Evolutionary conservation across 164 flowering plant species (phyloP).

Genomic region (Stephania yunnanensis): DNA sequence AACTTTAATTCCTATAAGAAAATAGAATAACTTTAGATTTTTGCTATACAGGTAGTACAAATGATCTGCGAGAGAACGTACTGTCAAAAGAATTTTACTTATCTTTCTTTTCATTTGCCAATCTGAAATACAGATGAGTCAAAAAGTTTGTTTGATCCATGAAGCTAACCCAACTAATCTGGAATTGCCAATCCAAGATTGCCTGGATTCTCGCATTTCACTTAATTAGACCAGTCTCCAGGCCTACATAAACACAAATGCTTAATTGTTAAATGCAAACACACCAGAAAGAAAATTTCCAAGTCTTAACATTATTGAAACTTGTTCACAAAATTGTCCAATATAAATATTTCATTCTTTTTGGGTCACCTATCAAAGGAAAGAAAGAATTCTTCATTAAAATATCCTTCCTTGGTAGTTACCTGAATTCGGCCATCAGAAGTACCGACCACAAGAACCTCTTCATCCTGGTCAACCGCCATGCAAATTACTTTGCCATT

Average conservation of each 20-base stretch:
- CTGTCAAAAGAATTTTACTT: background rate
- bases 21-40: background rate
- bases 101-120: background rate
- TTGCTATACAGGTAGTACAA: background rate
- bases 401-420: background rate
- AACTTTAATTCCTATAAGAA: no score
- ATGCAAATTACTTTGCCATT: constrained; percentile 47
- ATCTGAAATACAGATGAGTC: background rate
- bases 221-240: constrained; percentile 46
- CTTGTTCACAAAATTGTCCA: background rate
- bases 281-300: background rate
- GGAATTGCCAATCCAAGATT: no score
- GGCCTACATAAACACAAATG: constrained; percentile 36
- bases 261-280: background rate
- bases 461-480: constrained; percentile 49
- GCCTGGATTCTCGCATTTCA: background rate
- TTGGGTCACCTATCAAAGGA: background rate
- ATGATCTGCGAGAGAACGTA: background rate
- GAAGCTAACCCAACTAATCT: no score
- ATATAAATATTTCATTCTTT: background rate
- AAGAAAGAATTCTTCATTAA: background rate
- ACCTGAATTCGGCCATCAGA: constrained; percentile 75
- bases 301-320: background rate
- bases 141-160: no score
- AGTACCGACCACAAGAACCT: constrained; percentile 59